These are phyloP conservation scores for Scenedesmus sp. DNA, from an alignment of 163 green algal genomes.

Conservation along the genomic window DNA sequence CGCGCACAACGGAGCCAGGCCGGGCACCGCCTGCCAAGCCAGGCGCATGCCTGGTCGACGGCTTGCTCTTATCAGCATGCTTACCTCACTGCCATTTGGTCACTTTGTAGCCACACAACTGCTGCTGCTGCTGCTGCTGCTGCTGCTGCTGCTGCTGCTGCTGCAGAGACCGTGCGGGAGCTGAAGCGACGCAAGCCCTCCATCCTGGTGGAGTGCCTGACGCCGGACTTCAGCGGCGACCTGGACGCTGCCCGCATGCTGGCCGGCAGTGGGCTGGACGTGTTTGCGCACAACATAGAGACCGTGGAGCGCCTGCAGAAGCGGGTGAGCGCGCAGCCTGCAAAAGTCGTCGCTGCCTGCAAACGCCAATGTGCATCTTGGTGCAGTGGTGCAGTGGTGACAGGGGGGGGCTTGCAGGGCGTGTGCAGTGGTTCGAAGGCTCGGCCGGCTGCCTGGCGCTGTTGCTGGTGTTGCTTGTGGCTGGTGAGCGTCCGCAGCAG, in stretches of 20 bases:
- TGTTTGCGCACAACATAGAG: conserved; percentile 97
- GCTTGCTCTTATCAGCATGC: too few species aligned
- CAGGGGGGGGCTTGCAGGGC: too few species aligned
- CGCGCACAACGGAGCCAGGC: too few species aligned
- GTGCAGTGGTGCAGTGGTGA: too few species aligned
- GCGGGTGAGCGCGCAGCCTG: conserved; percentile 53
- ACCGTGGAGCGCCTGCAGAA: conserved; percentile 88
- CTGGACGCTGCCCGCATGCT: neutral
- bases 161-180: conserved; percentile 58
- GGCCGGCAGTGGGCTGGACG: conserved; percentile 82
- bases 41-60: too few species aligned
- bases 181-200: conserved; percentile 80
- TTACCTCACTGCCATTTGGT: too few species aligned
- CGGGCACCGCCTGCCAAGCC: too few species aligned
- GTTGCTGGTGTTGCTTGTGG: neutral
- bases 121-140: neutral
- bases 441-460: neutral
- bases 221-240: conserved; percentile 81
- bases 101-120: too few species aligned
- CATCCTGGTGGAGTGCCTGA: conserved; percentile 84
- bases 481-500: too few species aligned
- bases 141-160: neutral
- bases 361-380: too few species aligned
- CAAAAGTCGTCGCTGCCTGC: too few species aligned
- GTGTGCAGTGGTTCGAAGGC: too few species aligned